A percentile compares a stretch with the other conserved stretches of the same genome.
Conservation (phyloP, 1,284 basidiomycete species). For the Stygiomarasmius scandens region DNA sequence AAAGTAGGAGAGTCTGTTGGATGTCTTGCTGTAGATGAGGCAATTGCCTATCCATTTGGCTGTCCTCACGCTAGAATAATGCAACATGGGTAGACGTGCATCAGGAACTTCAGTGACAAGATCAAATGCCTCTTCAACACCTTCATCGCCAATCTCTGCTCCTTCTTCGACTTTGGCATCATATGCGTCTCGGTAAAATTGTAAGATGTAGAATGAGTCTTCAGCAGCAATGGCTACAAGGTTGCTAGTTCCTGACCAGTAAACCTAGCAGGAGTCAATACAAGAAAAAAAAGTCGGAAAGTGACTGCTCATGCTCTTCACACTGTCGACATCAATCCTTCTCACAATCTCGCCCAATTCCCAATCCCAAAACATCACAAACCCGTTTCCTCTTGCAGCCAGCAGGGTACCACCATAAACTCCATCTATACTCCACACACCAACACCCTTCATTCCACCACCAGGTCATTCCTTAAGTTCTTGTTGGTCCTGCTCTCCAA, state of each 20-base stretch:
- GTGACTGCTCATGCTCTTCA: constrained; percentile 74
- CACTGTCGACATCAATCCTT: constrained; percentile 89
- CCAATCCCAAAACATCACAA: constrained; percentile 99
- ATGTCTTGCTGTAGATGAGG: constrained; percentile 93
- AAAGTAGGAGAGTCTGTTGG: constrained; percentile 93
- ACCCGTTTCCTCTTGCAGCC: constrained; percentile 84
- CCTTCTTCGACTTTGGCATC: constrained; percentile 79
- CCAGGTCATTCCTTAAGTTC: constrained; percentile 86
- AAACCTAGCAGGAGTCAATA: constrained; percentile 56
- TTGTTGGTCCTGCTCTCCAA: constrained; percentile 89
- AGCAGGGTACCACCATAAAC: constrained; percentile 89
- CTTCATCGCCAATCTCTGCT: constrained; percentile 84
- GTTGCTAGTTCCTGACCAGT: constrained; percentile 91
- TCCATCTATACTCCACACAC: constrained; percentile 85
- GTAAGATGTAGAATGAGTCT: constrained; percentile 93
- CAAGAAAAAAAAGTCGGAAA: neutral
- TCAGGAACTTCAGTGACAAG: constrained; percentile 92
- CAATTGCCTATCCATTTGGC: constrained; percentile 99
- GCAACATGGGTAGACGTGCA: constrained; percentile 37
- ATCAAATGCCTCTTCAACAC: constrained; percentile 96
- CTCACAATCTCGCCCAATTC: constrained; percentile 93
- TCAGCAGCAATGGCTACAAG: constrained; percentile 88
- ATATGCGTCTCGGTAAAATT: constrained; percentile 92
- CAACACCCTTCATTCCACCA: constrained; percentile 73
- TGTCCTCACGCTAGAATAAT: constrained; percentile 76